Base-by-base conservation (phyloP, 352 stramenopile genomes). In the Globisporangium spiculum region DNA sequence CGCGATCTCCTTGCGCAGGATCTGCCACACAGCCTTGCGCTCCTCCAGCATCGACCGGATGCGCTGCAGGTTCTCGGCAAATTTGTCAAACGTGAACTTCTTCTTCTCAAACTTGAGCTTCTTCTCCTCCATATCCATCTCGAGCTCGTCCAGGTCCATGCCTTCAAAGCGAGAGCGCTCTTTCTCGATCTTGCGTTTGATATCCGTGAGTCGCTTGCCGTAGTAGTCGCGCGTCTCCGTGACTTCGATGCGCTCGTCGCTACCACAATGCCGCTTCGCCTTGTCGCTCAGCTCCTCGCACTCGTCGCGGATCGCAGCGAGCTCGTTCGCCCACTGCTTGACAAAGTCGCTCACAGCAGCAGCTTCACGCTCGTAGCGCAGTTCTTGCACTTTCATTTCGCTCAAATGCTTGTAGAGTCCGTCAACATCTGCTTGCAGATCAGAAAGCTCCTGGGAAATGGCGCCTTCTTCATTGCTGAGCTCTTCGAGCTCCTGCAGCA, bases 131-230 rank as follows among this genome's bases (percentile, higher is more conserved):
- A 89, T 79, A 65, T 96, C 88, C 62, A 91, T 66, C 16, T 75
- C 72, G n/a, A 96, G 68, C 34, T 96, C 86, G 26, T 77, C 74
- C 27, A 96, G 68, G 55, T 96, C 84, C 88, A 96, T 96, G 32
- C 87, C 84, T 70, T 92, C 77, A 70, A 94, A 96, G 6, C 84
- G 78, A 48, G 72, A 79, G 18, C 86, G 86, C 67, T 96, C 88
- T 41, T 80, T 76, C 46, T 92, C 82, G 55, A 94, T 92, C 60
- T 92, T 84, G 54, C 71, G 79, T 68, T 90, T 88, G 62, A 96
- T 89, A 44, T 94, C 81, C 5, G 87, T 90, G 53, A 96, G 68
- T 2, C 84, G 80, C 60, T 91, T 91, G 36, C 85, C 86, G 62
- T 96, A 96, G 68, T 90, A 92, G 48, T 91, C 84, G 48, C 90